Evolutionary conservation across 169 alveolate species (phyloP), one percentile per base, ranked within the genome.

Genomic region (Cryptosporidium ryanae): DNA sequence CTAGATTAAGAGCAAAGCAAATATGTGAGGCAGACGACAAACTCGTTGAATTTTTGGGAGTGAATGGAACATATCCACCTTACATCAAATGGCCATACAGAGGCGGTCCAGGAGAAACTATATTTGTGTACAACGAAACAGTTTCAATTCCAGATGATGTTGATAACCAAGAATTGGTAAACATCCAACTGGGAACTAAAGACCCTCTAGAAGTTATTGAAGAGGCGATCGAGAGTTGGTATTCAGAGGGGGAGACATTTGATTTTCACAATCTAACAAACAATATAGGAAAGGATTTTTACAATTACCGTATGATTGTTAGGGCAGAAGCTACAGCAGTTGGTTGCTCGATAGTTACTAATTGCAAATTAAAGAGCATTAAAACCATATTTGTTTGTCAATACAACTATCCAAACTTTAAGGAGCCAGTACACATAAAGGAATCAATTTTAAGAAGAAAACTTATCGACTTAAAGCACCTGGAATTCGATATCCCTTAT

Each of bases 241-340:
- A 59, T 21, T 59, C 68, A 4, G 87, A 76, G 25, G 87, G 87
- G 1, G 70, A 76, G 2, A 12, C 55, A 1, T 76, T 76, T 44
- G 87, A 76, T 44, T 76, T 76, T 52, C 63, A 21, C 25, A 59
- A 76, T 23, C 13, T 61, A 17, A 44, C 68, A 32, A 76, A 76
- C 49, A 76, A 76, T 38, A 23, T 32, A 2, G 87, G 87, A 10
- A 76, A 59, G 13, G 87, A 76, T n/a, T 76, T 76, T 25, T 59
- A 55, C 12, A 76, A 76, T 31, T 76, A 59, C 15, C 29, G 68
- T 23, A 76, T 76, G 90, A 50, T 90, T 29, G 82, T 84, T 8
- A 61, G 92, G n/a, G 92, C 92, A 43, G 92, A 90, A 31, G 92
- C 92, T 17, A 83, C 92, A 3, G 84, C 91, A 21, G 92, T 90